These are phyloP conservation scores for Fusarium sp. DNA, from an alignment of 2,329 filamentous ascomycete genomes.

Conservation along the genomic window DNA sequence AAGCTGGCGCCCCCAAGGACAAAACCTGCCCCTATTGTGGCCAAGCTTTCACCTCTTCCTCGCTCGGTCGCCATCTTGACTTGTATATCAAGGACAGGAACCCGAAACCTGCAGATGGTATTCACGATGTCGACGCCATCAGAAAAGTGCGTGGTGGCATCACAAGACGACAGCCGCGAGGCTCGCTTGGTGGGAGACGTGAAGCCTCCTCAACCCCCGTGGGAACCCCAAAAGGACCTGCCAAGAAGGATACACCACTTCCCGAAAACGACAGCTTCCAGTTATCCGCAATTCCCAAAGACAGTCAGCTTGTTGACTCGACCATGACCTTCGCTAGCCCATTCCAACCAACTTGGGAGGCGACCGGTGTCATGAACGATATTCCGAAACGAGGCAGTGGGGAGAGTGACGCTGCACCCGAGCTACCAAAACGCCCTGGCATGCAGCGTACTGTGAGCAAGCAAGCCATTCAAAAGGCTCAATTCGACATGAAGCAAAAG, in stretches of 20 bases:
- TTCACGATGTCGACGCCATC: conserved; percentile 92
- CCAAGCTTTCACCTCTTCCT: conserved; percentile 92
- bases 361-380: conserved; percentile 81
- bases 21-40: conserved; percentile 88
- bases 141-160: conserved; percentile 83
- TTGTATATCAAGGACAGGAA: conserved; percentile 95
- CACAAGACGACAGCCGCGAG: conserved; percentile 83
- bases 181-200: conserved; percentile 64
- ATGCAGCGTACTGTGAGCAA: conserved; percentile 58
- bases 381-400: conserved; percentile 59
- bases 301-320: conserved; percentile 55
- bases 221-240: conserved; percentile 57
- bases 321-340: conserved; percentile 62
- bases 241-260: conserved; percentile 51
- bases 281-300: conserved; percentile 53
- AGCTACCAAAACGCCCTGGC: conserved; percentile 49
- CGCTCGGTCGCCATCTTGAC: conserved; percentile 90
- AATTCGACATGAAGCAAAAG: conserved; percentile 70
- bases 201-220: conserved; percentile 69
- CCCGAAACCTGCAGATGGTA: conserved; percentile 83
- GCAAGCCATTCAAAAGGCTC: conserved; percentile 65
- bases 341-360: conserved; percentile 74
- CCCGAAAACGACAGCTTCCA: conserved; percentile 52
- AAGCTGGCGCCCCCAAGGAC: conserved; percentile 73
- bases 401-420: conserved; percentile 49